phyloP scores from a whole-genome alignment of 306 rosid genomes.

The Ammopiptanthus mongolicus region DNA sequence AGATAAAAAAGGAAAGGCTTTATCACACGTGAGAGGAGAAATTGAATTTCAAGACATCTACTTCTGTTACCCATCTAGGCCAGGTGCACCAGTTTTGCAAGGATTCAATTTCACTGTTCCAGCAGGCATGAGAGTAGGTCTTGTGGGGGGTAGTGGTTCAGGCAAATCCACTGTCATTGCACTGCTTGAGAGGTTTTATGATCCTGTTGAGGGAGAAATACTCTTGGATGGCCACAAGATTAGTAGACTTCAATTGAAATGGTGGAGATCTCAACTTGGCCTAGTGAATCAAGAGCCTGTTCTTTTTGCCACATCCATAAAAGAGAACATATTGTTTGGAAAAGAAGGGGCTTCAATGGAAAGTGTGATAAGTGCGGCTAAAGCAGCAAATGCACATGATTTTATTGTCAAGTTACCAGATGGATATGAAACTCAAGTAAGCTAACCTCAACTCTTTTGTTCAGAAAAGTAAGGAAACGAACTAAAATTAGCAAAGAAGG shows the following conservation, averaged over 20 bases:
- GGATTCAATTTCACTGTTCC: slow-evolving; percentile 64
- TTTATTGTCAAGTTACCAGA: slow-evolving; percentile 72
- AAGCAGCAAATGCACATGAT: slow-evolving; percentile 87
- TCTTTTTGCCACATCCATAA: slow-evolving; percentile 85
- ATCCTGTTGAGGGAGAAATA: slow-evolving; percentile 73
- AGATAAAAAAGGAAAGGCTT: slow-evolving; percentile 68
- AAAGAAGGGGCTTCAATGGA: slow-evolving; percentile 89
- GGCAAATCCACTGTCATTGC: slow-evolving; percentile 85
- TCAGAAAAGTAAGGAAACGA: not conserved
- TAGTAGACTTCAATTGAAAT: slow-evolving; percentile 66
- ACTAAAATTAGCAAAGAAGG: not conserved
- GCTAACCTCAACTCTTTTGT: slow-evolving; percentile 9
- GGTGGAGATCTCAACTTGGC: slow-evolving; percentile 87
- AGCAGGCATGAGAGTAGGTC: slow-evolving; percentile 78
- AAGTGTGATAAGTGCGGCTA: slow-evolving; percentile 60
- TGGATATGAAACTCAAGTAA: slow-evolving; percentile 92
- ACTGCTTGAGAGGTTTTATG: slow-evolving; percentile 84
- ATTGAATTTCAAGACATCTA: slow-evolving; percentile 52
- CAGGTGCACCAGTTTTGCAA: slow-evolving; percentile 54
- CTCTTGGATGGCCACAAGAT: slow-evolving; percentile 74
- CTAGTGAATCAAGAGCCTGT: slow-evolving; percentile 89
- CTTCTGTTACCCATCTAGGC: slow-evolving; percentile 76
- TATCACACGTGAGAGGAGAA: slow-evolving; percentile 80
- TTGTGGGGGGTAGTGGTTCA: slow-evolving; percentile 88
- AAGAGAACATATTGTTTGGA: slow-evolving; percentile 77